phyloP scores from a whole-genome alignment of 495 filamentous ascomycete genomes.

The Oidiodendron maius region DNA sequence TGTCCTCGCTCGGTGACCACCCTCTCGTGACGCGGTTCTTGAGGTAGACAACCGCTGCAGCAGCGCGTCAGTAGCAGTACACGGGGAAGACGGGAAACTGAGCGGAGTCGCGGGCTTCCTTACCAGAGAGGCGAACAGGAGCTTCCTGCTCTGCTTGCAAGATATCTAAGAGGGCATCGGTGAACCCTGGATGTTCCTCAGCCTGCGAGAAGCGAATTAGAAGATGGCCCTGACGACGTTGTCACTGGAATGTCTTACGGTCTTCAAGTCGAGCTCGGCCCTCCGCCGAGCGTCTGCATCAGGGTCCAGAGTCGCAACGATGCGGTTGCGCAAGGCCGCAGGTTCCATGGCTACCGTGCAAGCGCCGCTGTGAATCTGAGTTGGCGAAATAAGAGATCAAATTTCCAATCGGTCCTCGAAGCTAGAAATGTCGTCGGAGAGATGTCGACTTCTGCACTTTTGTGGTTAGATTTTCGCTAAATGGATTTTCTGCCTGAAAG shows the following conservation, averaged over 20 bases:
- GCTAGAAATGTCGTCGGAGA: too few relatives aligned
- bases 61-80: slow-evolving; percentile 16
- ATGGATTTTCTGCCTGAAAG: not conserved
- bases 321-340: slow-evolving; percentile 75
- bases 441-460: too few relatives aligned
- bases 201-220: slow-evolving; percentile 50
- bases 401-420: too few relatives aligned
- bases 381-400: slow-evolving; percentile 9
- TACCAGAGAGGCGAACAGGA: slow-evolving; percentile 83
- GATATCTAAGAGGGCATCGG: slow-evolving; percentile 85
- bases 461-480: not conserved
- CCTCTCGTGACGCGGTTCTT: slow-evolving; percentile 93
- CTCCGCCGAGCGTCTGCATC: slow-evolving; percentile 79
- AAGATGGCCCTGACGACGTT: slow-evolving; percentile 6
- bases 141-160: slow-evolving; percentile 80
- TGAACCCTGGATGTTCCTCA: slow-evolving; percentile 84
- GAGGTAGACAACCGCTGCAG: slow-evolving; percentile 86
- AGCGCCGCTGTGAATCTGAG: slow-evolving; percentile 9
- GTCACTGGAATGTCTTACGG: slow-evolving; percentile 52
- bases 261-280: slow-evolving; percentile 90
- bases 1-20: slow-evolving; percentile 77
- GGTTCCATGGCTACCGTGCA: slow-evolving; percentile 65
- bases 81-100: slow-evolving; percentile 2
- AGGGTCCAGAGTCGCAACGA: slow-evolving; percentile 78
- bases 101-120: slow-evolving; percentile 23